phyloP scores from a whole-genome alignment of 2,329 filamentous ascomycete genomes.

The Calonectria multiphialidica region DNA sequence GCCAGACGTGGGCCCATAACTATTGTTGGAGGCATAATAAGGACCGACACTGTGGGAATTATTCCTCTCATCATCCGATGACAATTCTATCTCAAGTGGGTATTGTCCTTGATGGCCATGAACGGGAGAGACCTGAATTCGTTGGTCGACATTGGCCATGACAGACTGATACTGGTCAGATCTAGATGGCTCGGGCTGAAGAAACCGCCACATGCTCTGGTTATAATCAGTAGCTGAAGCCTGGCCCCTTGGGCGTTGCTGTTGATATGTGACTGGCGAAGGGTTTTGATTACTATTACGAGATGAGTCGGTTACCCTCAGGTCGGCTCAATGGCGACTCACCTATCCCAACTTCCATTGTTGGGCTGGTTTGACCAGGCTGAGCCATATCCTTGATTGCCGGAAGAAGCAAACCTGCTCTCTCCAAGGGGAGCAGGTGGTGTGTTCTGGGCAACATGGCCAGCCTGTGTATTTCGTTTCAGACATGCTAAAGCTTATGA shows the following conservation, averaged over 20 bases:
- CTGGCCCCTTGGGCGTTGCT: background rate
- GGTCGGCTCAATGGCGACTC: background rate
- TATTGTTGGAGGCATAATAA: rapidly evolving
- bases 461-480: background rate
- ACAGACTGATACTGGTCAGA: background rate
- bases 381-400: background rate
- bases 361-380: background rate
- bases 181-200: background rate
- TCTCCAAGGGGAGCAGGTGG: background rate
- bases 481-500: background rate
- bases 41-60: background rate
- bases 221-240: background rate
- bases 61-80: background rate
- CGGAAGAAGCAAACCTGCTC: background rate
- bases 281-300: background rate
- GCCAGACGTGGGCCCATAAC: background rate
- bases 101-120: background rate
- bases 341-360: conserved; percentile 10
- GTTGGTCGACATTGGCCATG: background rate
- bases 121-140: background rate
- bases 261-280: background rate
- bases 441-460: background rate
- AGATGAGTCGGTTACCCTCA: background rate
- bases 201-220: background rate
- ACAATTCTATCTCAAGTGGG: background rate